Evolutionary conservation across 805 yeast genomes (phyloP), one percentile per base, ranked within the genome.

Genomic region (Debaryomyces prosopidis): DNA sequence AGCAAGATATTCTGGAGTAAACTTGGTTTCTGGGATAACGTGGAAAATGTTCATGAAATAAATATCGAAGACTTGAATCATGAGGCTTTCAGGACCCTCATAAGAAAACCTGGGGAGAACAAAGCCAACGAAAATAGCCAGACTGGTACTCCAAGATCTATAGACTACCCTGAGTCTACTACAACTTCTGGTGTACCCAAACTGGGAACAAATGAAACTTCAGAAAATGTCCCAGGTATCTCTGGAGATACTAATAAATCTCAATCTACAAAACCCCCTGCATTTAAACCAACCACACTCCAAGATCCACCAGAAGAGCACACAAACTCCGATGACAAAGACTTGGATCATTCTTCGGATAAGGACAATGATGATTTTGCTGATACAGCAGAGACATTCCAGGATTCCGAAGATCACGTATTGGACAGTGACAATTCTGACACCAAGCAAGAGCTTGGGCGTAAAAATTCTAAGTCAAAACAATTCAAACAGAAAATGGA

Each of bases 1-100:
- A 79, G 80, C 35, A 84, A 85, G 58, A 72, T 91, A 51, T 88
- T 85, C 66, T 92, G 96, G 92, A 75, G 95, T 7, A 82, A 89
- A 51, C 63, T 85, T 17, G 97, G 97, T 5, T 75, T 83, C 26
- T 87, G 92, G 91, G 87, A 84, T 46, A 61, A 73, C 33, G 69
- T 65, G 5, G 71, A 66, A 34, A 71, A 67, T 46, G 51, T 67
- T 10, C 58, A 60, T 41, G 62, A 60, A 32, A 39, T 59, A 7
- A 60, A 62, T 43, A 40, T 63, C 5, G 66, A 62, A 41, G 66
- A 62, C 16, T 46, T 62, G 6, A 42, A 51, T 34, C 43, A 51
- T 9, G 60, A 57, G 17, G 52, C 55, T 9, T 62, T 63, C 47
- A 45, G 43, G 39, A 31, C 47, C 8, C 49, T 58, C 38, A 39